phyloP scores from a whole-genome alignment of 257 asterid genomes.

The Solanum lycopersicoides region DNA sequence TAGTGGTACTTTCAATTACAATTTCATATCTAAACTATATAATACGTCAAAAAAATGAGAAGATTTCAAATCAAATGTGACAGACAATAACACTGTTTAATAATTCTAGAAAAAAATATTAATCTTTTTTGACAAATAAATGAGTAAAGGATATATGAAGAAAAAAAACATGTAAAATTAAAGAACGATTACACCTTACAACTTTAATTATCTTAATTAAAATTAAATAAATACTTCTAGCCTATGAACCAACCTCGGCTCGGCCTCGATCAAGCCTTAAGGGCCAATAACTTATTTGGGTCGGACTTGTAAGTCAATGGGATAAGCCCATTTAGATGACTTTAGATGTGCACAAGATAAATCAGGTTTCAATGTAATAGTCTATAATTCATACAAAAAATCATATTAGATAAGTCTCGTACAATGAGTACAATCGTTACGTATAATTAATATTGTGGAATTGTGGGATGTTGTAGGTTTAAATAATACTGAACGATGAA shows the following conservation, averaged over 20 bases:
- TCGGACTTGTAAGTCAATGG: not conserved
- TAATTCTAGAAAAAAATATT: no score
- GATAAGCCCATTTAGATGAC: not conserved
- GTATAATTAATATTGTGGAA: not conserved
- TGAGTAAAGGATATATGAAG: no score
- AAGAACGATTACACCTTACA: not conserved
- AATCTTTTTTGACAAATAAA: no score
- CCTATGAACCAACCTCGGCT: not conserved
- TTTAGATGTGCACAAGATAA: not conserved
- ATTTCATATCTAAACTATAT: not conserved
- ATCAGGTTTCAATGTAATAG: not conserved
- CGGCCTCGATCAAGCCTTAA: not conserved
- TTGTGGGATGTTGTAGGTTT: not conserved
- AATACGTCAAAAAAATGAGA: not conserved
- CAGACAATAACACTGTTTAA: accelerated
- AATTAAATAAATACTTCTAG: not conserved
- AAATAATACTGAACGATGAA: not conserved
- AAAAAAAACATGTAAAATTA: no score
- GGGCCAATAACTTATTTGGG: not conserved
- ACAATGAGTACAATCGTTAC: not conserved
- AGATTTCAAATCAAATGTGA: not conserved
- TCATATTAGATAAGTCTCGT: accelerated
- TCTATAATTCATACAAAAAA: not conserved
- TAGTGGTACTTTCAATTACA: not conserved
- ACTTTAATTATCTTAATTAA: no score